Conservation (phyloP, 1,139 yeast genomes). For the Debaryomyces sp. region DNA sequence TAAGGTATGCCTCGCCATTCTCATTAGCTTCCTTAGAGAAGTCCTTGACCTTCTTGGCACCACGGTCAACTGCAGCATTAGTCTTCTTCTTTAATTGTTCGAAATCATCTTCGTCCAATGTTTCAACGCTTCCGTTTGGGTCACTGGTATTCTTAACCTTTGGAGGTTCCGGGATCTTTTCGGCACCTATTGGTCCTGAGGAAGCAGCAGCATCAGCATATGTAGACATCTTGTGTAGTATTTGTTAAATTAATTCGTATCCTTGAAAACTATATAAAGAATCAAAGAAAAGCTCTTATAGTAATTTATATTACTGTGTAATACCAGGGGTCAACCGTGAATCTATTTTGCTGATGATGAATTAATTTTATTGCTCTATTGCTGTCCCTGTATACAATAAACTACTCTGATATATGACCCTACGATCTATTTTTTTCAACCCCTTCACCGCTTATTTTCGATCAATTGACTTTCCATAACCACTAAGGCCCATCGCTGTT, state of each 20-base stretch:
- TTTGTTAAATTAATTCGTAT: neutral
- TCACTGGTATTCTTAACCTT: conserved; percentile 23
- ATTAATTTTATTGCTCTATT: conserved; percentile 7
- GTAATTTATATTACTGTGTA: conserved; percentile 5
- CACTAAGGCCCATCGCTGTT: neutral
- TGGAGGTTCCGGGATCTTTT: conserved; percentile 27
- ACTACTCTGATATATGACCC: neutral
- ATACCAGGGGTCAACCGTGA: conserved; percentile 3
- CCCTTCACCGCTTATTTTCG: neutral
- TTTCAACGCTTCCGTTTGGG: conserved; percentile 33
- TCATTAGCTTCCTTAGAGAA: conserved; percentile 27
- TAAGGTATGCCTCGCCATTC: conserved; percentile 26
- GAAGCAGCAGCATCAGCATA: conserved; percentile 48
- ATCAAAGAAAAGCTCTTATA: neutral
- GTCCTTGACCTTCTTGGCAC: conserved; percentile 17
- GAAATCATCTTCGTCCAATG: conserved; percentile 31
- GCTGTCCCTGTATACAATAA: conserved; percentile 9
- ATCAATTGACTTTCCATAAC: neutral
- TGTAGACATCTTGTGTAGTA: conserved; percentile 14
- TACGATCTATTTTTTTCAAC: neutral
- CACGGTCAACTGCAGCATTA: conserved; percentile 20
- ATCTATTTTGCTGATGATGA: conserved; percentile 2
- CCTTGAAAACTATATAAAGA: neutral
- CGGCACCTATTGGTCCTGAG: conserved; percentile 34
- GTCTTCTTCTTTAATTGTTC: conserved; percentile 30